Evolutionary conservation across 768 basidiomycete genomes (phyloP), one percentile per base, ranked within the genome.

Genomic region (Auriscalpium microsporum): DNA sequence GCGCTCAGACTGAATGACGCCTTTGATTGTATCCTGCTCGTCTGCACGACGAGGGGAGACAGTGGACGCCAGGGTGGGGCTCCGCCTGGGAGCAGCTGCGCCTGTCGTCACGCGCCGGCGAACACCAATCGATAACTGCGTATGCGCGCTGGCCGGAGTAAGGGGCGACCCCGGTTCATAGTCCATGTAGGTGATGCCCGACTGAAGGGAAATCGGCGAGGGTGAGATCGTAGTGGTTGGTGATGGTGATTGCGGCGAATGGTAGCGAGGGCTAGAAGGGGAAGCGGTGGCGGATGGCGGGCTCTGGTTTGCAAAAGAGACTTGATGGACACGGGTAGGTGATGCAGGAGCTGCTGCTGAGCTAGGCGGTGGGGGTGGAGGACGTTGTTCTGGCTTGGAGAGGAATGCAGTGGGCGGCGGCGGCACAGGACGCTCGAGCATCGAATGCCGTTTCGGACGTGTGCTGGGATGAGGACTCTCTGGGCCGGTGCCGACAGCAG

Each of bases 391-490:
- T 17, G 34, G n/a, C 49, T 21, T 28, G 4, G 5, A 33, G 11
- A 45, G 8, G 21, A 42, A 21, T 1, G 51, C 10, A 11, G 17
- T 6, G 6, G 51, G 51, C 6, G 51, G 51, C 16, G 38, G 42
- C 10, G 51, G 51, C 19, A 46, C 52, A 13, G 58, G 58, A 11
- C 40, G 40, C 38, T 51, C 56, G 19, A 48, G 36, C 46, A 59
- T 51, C 34, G 58, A 61, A 17, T 56, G 50, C 48, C 59, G 60
- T 33, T 59, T 59, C 40, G 52, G 53, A 45, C 58, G 58, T 10
- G 46, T 38, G 35, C 45, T 40, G 36, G 37, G 49, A 49, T 37
- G 57, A 34, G 50, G 35, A 10, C 38, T 38, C 10, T 28, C n/a
- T 14, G 52, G 50, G 17, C 42, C 42, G 6, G 42, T 44, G 46